Evolutionary conservation across 1,139 yeast species (phyloP).

Genomic region (Arxiozyma slooffiae): DNA sequence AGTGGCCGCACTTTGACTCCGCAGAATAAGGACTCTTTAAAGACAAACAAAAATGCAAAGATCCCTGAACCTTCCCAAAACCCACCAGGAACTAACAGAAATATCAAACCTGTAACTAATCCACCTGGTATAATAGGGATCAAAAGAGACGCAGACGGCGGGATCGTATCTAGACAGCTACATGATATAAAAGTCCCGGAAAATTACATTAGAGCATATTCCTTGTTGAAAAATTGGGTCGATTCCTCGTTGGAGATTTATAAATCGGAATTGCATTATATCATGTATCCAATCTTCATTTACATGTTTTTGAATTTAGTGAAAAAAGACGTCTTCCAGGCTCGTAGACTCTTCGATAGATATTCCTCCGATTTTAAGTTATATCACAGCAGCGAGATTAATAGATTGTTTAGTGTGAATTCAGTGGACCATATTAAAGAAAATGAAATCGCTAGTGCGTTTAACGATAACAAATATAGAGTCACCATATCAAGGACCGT

Average conservation of each 20-base stretch:
- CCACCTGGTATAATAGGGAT: constrained; percentile 22
- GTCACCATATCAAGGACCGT: constrained; percentile 76
- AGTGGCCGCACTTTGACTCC: constrained; percentile 64
- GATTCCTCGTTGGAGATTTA: constrained; percentile 86
- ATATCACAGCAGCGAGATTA: constrained; percentile 70
- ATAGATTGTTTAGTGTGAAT: constrained; percentile 61
- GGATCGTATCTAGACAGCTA: constrained; percentile 20
- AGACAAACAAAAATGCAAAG: constrained; percentile 21
- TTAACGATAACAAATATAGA: constrained; percentile 62
- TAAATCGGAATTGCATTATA: constrained; percentile 75
- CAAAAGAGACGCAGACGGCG: constrained; percentile 34
- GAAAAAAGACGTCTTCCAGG: constrained; percentile 49
- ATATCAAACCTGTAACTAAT: constrained; percentile 34
- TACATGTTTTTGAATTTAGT: constrained; percentile 79
- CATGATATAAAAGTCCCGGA: constrained; percentile 46
- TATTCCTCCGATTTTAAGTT: constrained; percentile 66
- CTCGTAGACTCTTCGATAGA: constrained; percentile 66
- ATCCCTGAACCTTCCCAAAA: constrained; percentile 30
- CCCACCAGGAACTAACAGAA: constrained; percentile 28
- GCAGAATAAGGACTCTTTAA: constrained; percentile 35
- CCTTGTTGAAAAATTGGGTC: constrained; percentile 77
- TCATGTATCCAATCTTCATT: constrained; percentile 82
- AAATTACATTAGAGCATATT: constrained; percentile 66
- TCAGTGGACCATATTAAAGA: constrained; percentile 74
- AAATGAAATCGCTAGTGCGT: constrained; percentile 69